Conservation (phyloP, 2,329 filamentous ascomycete species). For the Pseudocercospora musae region DNA sequence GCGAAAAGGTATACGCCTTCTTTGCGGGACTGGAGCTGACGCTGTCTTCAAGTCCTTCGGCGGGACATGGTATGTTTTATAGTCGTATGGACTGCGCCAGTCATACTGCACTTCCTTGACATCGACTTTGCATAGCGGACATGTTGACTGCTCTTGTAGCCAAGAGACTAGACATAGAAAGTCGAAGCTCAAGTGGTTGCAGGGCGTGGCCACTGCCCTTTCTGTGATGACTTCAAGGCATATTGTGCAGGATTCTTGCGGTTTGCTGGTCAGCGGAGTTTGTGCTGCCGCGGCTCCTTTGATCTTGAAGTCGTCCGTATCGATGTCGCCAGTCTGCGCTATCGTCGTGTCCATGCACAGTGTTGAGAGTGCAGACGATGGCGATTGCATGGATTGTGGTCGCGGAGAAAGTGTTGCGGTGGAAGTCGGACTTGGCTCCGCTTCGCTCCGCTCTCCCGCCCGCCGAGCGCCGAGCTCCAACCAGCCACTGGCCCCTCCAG, state of each 20-base stretch:
- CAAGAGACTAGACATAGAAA: slow-evolving; percentile 80
- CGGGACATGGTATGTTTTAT: slow-evolving; percentile 52
- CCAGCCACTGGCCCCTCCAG: not conserved
- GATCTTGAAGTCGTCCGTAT: slow-evolving; percentile 27
- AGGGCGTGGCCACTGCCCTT: slow-evolving; percentile 68
- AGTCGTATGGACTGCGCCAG: slow-evolving; percentile 51
- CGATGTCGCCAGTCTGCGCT: not conserved
- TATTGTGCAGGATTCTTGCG: slow-evolving; percentile 68
- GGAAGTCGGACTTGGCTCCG: slow-evolving; percentile 5
- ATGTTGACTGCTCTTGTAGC: slow-evolving; percentile 68
- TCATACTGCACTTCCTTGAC: slow-evolving; percentile 64
- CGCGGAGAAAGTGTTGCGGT: not conserved
- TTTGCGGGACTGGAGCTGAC: not conserved
- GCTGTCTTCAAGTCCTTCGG: slow-evolving; percentile 8
- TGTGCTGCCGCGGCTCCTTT: slow-evolving; percentile 24
- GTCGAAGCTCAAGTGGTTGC: slow-evolving; percentile 78
- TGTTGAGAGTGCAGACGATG: not conserved
- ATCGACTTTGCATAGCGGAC: slow-evolving; percentile 68
- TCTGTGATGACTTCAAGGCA: slow-evolving; percentile 77
- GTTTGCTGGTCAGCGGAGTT: slow-evolving; percentile 1
- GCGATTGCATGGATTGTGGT: too few relatives aligned
- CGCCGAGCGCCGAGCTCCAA: too few relatives aligned
- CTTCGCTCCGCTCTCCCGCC: too few relatives aligned
- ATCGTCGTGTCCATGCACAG: slow-evolving; percentile 21
- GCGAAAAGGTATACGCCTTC: slow-evolving; percentile 1